Conservation (phyloP, 2,329 filamentous ascomycete genomes). For the Colletotrichum higginsianum region DNA sequence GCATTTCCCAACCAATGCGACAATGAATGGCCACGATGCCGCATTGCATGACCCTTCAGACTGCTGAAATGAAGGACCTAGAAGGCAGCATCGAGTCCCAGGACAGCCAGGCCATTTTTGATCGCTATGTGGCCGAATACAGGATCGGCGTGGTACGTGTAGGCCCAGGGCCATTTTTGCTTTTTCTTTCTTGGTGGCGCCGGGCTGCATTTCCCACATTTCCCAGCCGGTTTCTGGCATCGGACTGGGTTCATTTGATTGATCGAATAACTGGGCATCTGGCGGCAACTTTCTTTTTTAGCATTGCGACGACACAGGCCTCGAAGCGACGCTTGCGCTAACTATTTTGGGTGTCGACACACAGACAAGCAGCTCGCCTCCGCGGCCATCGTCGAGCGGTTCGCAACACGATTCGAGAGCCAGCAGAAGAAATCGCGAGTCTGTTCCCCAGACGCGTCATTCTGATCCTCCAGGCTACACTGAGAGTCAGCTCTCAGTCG, state of each 20-base stretch:
- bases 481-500: neutral
- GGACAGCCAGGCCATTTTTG: conserved; percentile 60
- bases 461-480: conserved; percentile 14
- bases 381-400: conserved; percentile 16
- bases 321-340: conserved; percentile 31
- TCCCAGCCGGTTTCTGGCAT: conserved; percentile 31
- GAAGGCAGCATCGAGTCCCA: conserved; percentile 57
- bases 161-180: conserved; percentile 11
- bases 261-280: conserved; percentile 1
- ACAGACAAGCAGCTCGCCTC: conserved; percentile 42
- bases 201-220: conserved; percentile 2
- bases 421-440: conserved; percentile 8
- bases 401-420: conserved; percentile 11
- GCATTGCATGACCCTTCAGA: conserved; percentile 46
- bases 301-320: conserved; percentile 38
- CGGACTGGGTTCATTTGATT: conserved; percentile 21
- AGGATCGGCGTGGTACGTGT: conserved; percentile 58
- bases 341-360: conserved; percentile 21
- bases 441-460: neutral
- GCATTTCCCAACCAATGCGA: neutral
- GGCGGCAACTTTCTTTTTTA: conserved; percentile 16
- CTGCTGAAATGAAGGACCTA: conserved; percentile 48
- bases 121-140: conserved; percentile 56
- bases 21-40: conserved; percentile 47
- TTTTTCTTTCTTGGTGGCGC: conserved; percentile 25